Base-by-base conservation (phyloP, 1,284 basidiomycete species). In the Anthracocystis panici-leucophaei region DNA sequence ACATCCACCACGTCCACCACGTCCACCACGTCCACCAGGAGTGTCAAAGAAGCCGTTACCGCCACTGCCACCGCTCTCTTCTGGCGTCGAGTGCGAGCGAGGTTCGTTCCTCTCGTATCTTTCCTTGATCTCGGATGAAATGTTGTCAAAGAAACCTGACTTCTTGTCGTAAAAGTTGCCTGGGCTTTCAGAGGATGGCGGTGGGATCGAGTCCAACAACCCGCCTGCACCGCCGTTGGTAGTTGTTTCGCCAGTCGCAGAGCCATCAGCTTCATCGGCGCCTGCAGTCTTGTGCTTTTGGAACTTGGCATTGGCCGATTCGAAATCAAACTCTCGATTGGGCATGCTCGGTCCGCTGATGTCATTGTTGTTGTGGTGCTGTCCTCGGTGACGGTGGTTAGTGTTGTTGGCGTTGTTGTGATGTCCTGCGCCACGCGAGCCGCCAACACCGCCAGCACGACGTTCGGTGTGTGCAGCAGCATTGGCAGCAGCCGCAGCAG, bases 81-180 rank as follows among this genome's bases (percentile, higher is more conserved):
- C 42, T 2, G 23, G 50, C 16, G 42, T 45, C 12, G 23, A 53
- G 4, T 18, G 12, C 27, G 48, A 31, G 10, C 48, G 48, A 18
- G 48, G 54, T 0, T 45, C 42, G 31, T 45, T 45, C 42, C 77
- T 57, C 25, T 82, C 80, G 48, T 82, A 71, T 14, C 82, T 65
- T 46, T 85, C 83, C 65, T 78, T 80, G 45, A 85, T 66, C 45
- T 85, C 83, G 31, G 60, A 69, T 42, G 75, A 79, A 45, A 85
- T 84, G 46, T 82, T 82, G 62, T 85, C 83, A 55, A 85, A 85
- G 74, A 85, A 85, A 29, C 80, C 79, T 6, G 65, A 53, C 40
- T 73, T 78, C 57, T 83, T 85, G 53, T 85, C 81, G 64, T 85
- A 85, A 52, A 84, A 84, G 48, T 54, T 77, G 11, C 54, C 55